A percentile compares a stretch with the other conserved stretches of the same genome.
phyloP scores from a whole-genome alignment of 192 early-diverging fungal genomes.

The Backusella australiensis region DNA sequence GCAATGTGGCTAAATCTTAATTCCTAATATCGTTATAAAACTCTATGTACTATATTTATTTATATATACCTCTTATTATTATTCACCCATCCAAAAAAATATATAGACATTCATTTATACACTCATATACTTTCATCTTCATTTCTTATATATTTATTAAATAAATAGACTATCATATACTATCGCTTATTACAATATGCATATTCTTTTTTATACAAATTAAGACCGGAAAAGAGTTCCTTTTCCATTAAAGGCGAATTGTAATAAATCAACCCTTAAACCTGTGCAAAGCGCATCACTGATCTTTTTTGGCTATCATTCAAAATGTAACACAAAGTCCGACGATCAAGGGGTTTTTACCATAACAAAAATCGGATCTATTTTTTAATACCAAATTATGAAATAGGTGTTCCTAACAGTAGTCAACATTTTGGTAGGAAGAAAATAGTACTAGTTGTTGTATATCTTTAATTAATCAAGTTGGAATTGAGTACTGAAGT shows the following conservation, averaged over 20 bases:
- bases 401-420: not conserved
- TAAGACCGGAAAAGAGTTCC: not conserved
- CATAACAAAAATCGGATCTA: not conserved
- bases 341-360: not conserved
- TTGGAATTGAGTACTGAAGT: no score
- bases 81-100: not conserved
- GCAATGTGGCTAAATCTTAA: not conserved
- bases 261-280: not conserved
- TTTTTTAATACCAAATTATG: not conserved
- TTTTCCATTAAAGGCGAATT: not conserved
- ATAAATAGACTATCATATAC: not conserved
- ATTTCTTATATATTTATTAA: not conserved
- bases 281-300: not conserved
- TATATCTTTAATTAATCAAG: no score
- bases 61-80: not conserved
- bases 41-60: slow-evolving; percentile 4
- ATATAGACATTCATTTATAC: not conserved
- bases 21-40: not conserved
- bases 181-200: not conserved
- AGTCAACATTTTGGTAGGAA: no score
- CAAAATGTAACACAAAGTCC: not conserved
- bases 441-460: no score
- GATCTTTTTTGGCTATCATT: not conserved
- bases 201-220: not conserved
- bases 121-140: not conserved